Evolutionary conservation across 345 rosid species (phyloP).

Genomic region (Brassica carinata): DNA sequence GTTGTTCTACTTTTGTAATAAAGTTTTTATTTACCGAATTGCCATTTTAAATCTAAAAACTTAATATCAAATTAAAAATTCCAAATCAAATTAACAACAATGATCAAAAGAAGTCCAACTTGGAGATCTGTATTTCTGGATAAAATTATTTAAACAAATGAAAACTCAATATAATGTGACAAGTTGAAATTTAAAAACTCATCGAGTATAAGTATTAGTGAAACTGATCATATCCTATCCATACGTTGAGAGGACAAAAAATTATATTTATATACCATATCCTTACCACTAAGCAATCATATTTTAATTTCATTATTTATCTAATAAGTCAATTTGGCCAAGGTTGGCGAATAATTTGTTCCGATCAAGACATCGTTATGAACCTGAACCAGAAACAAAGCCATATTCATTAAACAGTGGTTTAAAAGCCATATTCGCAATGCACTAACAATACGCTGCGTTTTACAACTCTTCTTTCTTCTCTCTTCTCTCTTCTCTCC

Average conservation of each 20-base stretch:
- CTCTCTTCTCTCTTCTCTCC: too few relatives aligned
- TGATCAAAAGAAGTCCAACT: background rate
- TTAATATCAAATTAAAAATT: background rate
- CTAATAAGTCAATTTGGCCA: background rate
- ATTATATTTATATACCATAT: background rate
- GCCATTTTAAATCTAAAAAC: background rate
- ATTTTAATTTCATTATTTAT: background rate
- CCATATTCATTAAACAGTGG: constrained; percentile 3
- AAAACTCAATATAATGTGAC: constrained; percentile 2
- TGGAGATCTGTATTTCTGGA: background rate
- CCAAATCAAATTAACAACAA: background rate
- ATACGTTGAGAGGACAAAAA: background rate
- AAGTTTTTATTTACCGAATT: too few relatives aligned
- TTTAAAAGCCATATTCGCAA: background rate
- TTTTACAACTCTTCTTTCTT: background rate
- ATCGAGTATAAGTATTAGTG: background rate
- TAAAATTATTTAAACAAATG: background rate
- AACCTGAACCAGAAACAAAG: background rate
- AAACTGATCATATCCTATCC: constrained; percentile 15
- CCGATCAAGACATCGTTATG: background rate
- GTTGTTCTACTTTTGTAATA: background rate
- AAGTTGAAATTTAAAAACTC: constrained; percentile 6
- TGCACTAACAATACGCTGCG: constrained; percentile 12
- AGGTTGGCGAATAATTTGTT: constrained; percentile 12
- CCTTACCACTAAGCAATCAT: background rate